A percentile compares a stretch with the other conserved stretches of the same genome.
These are phyloP conservation scores for Dactylellina sp. DNA, from an alignment of 2,329 filamentous ascomycete species.

Conservation along the genomic window DNA sequence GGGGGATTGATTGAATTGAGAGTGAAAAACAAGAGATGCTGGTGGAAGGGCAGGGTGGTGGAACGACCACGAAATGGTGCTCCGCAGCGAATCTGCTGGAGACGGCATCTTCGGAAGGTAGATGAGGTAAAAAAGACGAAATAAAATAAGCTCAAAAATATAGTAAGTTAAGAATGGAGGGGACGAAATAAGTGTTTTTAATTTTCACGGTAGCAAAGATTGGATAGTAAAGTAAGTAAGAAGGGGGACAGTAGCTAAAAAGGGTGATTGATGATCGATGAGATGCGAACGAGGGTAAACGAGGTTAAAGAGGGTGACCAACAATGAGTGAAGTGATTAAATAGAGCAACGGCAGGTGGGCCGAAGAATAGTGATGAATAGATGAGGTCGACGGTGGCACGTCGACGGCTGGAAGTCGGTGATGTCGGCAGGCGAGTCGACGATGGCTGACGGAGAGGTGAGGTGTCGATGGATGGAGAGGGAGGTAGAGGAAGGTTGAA, in stretches of 20 bases:
- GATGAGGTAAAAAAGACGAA: conserved; percentile 55
- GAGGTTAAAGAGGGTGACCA: conserved; percentile 50
- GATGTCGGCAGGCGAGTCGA: conserved; percentile 2
- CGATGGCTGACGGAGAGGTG: conserved; percentile 16
- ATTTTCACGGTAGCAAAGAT: conserved; percentile 57
- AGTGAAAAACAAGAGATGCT: conserved; percentile 49
- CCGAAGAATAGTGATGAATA: conserved; percentile 18
- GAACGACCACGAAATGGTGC: conserved; percentile 39
- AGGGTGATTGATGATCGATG: conserved; percentile 34
- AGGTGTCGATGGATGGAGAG: conserved; percentile 17
- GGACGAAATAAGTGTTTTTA: too few relatives aligned
- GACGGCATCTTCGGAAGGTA: conserved; percentile 47
- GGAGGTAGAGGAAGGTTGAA: not conserved
- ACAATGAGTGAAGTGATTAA: conserved; percentile 51
- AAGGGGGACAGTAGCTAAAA: too few relatives aligned
- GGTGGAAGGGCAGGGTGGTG: conserved; percentile 27
- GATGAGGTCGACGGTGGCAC: conserved; percentile 7
- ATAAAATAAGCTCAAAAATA: conserved; percentile 50
- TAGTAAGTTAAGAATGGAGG: conserved; percentile 13
- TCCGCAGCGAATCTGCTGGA: conserved; percentile 37
- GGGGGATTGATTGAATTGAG: conserved; percentile 24
- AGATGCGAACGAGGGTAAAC: conserved; percentile 46
- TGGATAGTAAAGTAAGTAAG: conserved; percentile 55
- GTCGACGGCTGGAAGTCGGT: not conserved
- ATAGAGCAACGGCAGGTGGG: conserved; percentile 20